These are phyloP conservation scores for Piper longum DNA, from an alignment of 164 flowering plant species.

Conservation along the genomic window DNA sequence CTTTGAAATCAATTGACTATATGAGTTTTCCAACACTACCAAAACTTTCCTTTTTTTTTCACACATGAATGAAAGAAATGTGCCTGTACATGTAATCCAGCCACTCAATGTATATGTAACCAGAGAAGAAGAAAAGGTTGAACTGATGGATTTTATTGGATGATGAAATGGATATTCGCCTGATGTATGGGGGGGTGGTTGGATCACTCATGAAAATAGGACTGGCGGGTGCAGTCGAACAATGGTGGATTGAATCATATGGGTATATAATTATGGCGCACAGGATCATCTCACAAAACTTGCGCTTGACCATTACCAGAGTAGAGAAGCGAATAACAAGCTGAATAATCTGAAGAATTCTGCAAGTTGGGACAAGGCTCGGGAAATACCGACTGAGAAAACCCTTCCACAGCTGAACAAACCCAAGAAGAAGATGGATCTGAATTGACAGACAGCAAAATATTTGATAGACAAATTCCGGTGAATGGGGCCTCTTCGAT, in stretches of 20 bases:
- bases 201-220: not conserved
- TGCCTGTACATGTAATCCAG: slow-evolving; percentile 19
- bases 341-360: slow-evolving; percentile 16
- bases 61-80: slow-evolving; percentile 22
- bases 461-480: slow-evolving; percentile 40
- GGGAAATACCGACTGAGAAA: slow-evolving; percentile 29
- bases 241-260: not conserved
- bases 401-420: slow-evolving; percentile 48
- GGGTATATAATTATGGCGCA: not conserved
- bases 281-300: slow-evolving; percentile 10
- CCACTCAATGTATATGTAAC: slow-evolving; percentile 1
- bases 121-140: slow-evolving; percentile 3
- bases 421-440: slow-evolving; percentile 34
- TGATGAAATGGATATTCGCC: slow-evolving; percentile 7
- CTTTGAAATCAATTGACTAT: slow-evolving; percentile 3
- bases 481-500: slow-evolving; percentile 47
- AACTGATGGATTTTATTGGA: slow-evolving; percentile 9
- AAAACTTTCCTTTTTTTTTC: slow-evolving; percentile 22
- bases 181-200: slow-evolving; percentile 2
- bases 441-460: slow-evolving; percentile 25
- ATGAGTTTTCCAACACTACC: slow-evolving; percentile 14
- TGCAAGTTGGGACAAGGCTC: slow-evolving; percentile 31
- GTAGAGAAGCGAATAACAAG: slow-evolving; percentile 17
- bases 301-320: slow-evolving; percentile 7
- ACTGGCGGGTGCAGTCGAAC: slow-evolving; percentile 6